These are phyloP conservation scores for Oryza meyeriana DNA, from an alignment of 176 grass and related monocot species.

Conservation along the genomic window DNA sequence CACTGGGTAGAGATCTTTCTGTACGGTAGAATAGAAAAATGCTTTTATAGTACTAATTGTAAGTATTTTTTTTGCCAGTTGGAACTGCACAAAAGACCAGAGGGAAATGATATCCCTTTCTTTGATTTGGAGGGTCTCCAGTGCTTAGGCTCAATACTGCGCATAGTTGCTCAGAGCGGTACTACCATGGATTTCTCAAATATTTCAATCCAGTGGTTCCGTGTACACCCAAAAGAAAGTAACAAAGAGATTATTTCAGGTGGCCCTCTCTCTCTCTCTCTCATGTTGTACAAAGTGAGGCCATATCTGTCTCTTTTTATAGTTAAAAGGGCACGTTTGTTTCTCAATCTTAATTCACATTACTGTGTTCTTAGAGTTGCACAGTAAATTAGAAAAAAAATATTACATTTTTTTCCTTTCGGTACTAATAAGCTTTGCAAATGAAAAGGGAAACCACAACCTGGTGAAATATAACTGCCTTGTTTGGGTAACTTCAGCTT, in stretches of 20 bases:
- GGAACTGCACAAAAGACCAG: constrained; percentile 46
- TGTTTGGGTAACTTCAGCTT: neutral
- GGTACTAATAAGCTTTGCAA: neutral
- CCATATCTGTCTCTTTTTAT: neutral
- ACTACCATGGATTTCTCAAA: constrained; percentile 54
- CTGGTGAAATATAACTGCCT: constrained; percentile 2
- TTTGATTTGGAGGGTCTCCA: constrained; percentile 77
- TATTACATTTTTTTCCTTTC: neutral
- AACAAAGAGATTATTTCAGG: constrained; percentile 92
- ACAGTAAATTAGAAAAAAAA: neutral
- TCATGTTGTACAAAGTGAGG: neutral
- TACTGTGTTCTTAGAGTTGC: neutral
- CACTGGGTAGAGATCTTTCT: neutral
- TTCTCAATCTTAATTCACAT: neutral
- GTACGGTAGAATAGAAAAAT: neutral
- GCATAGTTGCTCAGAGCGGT: constrained; percentile 43
- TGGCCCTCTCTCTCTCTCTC: constrained; percentile 24
- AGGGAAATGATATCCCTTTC: constrained; percentile 30
- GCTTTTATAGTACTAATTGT: constrained; percentile 9
- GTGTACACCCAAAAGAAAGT: constrained; percentile 63
- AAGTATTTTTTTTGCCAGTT: constrained; percentile 41
- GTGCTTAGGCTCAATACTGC: constrained; percentile 73
- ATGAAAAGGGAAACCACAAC: neutral
- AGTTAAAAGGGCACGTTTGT: neutral
- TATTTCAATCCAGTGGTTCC: constrained; percentile 74